Base-by-base conservation (phyloP, 2,329 filamentous ascomycete species). In the Triangularia verruculosa region DNA sequence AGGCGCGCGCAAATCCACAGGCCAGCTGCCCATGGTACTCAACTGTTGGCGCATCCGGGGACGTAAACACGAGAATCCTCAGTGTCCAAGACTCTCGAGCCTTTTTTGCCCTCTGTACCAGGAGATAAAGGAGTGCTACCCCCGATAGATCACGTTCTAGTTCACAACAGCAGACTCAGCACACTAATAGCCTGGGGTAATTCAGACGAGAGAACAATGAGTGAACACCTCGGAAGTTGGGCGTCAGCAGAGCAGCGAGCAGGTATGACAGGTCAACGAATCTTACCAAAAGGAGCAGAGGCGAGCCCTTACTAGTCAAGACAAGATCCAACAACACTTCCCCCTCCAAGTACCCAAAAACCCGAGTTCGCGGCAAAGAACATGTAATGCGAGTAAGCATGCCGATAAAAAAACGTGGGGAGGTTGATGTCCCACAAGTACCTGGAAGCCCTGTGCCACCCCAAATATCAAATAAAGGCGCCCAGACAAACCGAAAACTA, bases 401-500 rank as follows among this genome's bases (percentile, higher is more conserved):
- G 12, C 51, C 51, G 22, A n/a, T n/a, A 53, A 28, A 8, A 54
- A 27, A 54, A 54, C 39, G 39, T 47, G 51, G 51, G 25, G 25
- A 24, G n/a, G 51, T 28, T 24, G 51, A 28, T 54, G 25, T 28
- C 20, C 51, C 25, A 25, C 25, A 28, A 54, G 25, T 28, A 54
- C 20, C 25, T 28, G 25, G 51, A 24, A 54, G 25, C 15, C 15
- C n/a, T 27, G 51, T 54, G 51, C n/a, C 20, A 54, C 51, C 51
- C 51, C 22, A 28, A 54, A 11, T 13, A 54, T n/a, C 13, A 27
- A 28, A 13, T 25, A 17, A 9, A 54, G n/a, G n/a, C 51, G 51
- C 51, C 51, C n/a, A n/a, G 51, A 24, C 51, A 17, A 54, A 54
- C 51, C 51, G 22, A 28, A 54, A 54, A 47, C 39, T 54, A 54